Evolutionary conservation across 805 yeast genomes (phyloP).

Genomic region (Cyberlindnera americana): DNA sequence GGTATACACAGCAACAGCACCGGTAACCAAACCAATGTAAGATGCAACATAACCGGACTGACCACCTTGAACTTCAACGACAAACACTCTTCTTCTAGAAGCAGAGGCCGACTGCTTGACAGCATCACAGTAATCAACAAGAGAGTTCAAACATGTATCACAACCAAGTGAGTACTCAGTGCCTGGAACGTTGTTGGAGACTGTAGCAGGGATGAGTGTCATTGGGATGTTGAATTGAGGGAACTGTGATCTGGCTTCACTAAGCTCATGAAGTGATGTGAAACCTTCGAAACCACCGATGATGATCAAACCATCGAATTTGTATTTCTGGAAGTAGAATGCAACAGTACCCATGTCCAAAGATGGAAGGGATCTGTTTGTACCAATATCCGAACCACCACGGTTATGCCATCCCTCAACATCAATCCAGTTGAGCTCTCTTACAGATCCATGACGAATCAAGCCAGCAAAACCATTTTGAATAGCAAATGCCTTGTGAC

Average conservation of each 20-base stretch:
- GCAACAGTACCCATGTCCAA: constrained; percentile 87
- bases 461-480: constrained; percentile 93
- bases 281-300: constrained; percentile 99
- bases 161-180: constrained; percentile 93
- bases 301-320: constrained; percentile 82
- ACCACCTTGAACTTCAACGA: constrained; percentile 98
- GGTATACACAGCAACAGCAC: constrained; percentile 46
- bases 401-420: constrained; percentile 82
- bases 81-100: constrained; percentile 89
- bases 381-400: constrained; percentile 98
- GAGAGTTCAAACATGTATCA: constrained; percentile 90
- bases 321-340: constrained; percentile 83
- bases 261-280: constrained; percentile 75
- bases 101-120: constrained; percentile 95
- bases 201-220: constrained; percentile 91
- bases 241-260: constrained; percentile 68
- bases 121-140: constrained; percentile 91
- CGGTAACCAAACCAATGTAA: constrained; percentile 76
- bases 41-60: constrained; percentile 93
- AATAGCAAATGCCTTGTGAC: constrained; percentile 88
- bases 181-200: constrained; percentile 98
- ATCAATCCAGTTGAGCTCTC: constrained; percentile 74
- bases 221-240: constrained; percentile 94
- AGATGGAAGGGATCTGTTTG: constrained; percentile 82
- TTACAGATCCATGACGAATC: constrained; percentile 81